A percentile compares a stretch with the other conserved stretches of the same genome.
These are phyloP conservation scores for Pulveroboletus sp. DNA, from an alignment of 768 basidiomycete genomes.

Conservation along the genomic window DNA sequence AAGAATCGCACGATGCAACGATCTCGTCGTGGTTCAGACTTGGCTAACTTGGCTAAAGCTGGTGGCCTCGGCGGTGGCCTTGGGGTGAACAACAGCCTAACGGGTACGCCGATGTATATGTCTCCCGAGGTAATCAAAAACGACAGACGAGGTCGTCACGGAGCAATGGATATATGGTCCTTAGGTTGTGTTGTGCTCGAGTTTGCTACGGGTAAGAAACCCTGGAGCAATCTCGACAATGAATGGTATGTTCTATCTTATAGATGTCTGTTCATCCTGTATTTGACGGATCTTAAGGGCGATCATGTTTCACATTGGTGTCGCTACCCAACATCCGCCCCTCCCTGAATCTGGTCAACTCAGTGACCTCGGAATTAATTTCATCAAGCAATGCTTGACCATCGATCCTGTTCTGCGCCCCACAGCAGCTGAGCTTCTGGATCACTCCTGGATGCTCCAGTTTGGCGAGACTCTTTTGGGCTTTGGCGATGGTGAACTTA, in stretches of 20 bases:
- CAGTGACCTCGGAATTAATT: constrained; percentile 83
- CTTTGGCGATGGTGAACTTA: constrained; percentile 62
- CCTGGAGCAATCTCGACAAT: constrained; percentile 98
- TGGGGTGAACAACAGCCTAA: constrained; percentile 78
- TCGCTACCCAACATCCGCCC: constrained; percentile 93
- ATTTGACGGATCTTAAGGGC: constrained; percentile 54
- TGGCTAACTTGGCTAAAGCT: constrained; percentile 28
- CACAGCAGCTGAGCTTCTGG: constrained; percentile 76
- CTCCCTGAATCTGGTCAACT: constrained; percentile 89
- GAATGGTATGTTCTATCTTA: constrained; percentile 68
- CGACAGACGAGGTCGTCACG: constrained; percentile 79
- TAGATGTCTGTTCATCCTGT: background rate
- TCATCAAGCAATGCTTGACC: constrained; percentile 87
- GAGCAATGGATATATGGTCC: constrained; percentile 99
- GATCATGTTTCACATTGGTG: constrained; percentile 99
- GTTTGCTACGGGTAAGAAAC: constrained; percentile 93
- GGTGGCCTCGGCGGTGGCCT: constrained; percentile 35
- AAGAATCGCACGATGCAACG: constrained; percentile 80
- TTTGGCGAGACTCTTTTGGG: constrained; percentile 66
- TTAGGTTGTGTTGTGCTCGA: constrained; percentile 97
- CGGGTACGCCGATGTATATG: constrained; percentile 99
- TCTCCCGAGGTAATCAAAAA: constrained; percentile 98
- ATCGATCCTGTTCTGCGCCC: constrained; percentile 84
- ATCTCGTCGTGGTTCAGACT: constrained; percentile 54
- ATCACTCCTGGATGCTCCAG: constrained; percentile 86